Evolutionary conservation across 305 asterid genomes (phyloP).

Genomic region (Fraxinus angustifolia): DNA sequence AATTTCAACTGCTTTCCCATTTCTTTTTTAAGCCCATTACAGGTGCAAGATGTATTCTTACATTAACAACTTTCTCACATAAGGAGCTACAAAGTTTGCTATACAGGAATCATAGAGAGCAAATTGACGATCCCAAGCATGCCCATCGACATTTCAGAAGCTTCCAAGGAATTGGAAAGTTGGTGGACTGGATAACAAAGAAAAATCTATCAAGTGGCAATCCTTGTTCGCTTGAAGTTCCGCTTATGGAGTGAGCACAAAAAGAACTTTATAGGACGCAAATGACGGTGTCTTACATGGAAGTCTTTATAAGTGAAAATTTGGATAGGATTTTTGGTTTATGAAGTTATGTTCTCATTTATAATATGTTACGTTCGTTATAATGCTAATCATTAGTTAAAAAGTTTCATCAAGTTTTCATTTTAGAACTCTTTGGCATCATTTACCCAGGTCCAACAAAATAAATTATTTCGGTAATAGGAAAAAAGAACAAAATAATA

Average conservation of each 20-base stretch:
- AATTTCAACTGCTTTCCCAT: not conserved
- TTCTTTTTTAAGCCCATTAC: not conserved
- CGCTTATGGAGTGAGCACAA: not conserved
- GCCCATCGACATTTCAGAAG: not conserved
- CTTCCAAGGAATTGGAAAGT: not conserved
- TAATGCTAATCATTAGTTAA: not conserved
- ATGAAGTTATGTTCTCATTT: not conserved
- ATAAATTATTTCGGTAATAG: not conserved
- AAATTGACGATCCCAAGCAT: not conserved
- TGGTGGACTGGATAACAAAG: not conserved
- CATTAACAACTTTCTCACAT: not conserved
- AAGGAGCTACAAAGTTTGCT: not conserved
- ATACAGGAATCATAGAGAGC: not conserved
- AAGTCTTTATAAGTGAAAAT: not conserved
- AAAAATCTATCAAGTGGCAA: not conserved
- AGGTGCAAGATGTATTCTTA: not conserved
- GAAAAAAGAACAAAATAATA: not conserved
- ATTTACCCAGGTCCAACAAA: not conserved
- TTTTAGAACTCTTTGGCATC: not conserved
- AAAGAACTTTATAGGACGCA: not conserved
- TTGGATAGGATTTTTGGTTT: not conserved
- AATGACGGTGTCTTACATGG: not conserved
- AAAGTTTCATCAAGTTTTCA: not conserved
- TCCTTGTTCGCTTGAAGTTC: not conserved
- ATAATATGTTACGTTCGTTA: not conserved